phyloP scores from a whole-genome alignment of 805 yeast genomes.

The Alloascoidea africana region DNA sequence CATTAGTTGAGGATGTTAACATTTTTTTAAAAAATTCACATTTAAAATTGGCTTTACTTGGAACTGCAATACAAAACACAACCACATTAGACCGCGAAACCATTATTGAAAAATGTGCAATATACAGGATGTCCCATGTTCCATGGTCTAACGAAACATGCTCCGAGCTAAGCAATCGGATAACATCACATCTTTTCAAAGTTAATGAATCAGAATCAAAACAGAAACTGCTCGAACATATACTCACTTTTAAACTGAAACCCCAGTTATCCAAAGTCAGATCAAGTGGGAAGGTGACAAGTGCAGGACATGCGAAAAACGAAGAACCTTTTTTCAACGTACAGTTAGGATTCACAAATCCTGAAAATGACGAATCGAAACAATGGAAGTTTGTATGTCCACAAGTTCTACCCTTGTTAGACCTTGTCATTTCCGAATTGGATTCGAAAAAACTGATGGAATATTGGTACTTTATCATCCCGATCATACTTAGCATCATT shows the following conservation, averaged over 20 bases:
- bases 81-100: too few relatives aligned
- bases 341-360: neutral
- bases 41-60: too few relatives aligned
- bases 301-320: neutral
- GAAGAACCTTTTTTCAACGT: neutral
- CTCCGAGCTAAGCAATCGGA: neutral
- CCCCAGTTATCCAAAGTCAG: neutral
- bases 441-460: neutral
- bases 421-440: neutral
- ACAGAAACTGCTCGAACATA: neutral
- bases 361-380: neutral
- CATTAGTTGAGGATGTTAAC: too few relatives aligned
- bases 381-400: neutral
- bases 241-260: neutral
- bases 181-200: neutral
- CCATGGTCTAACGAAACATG: constrained; percentile 1
- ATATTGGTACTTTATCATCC: constrained; percentile 17
- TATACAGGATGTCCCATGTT: neutral
- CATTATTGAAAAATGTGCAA: neutral
- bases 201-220: neutral
- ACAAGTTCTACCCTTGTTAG: neutral
- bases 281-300: neutral
- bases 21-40: too few relatives aligned
- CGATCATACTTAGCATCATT: constrained; percentile 14
- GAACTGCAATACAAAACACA: too few relatives aligned